Evolutionary conservation across 352 stramenopile genomes (phyloP).

Genomic region (Pythium biforme): DNA sequence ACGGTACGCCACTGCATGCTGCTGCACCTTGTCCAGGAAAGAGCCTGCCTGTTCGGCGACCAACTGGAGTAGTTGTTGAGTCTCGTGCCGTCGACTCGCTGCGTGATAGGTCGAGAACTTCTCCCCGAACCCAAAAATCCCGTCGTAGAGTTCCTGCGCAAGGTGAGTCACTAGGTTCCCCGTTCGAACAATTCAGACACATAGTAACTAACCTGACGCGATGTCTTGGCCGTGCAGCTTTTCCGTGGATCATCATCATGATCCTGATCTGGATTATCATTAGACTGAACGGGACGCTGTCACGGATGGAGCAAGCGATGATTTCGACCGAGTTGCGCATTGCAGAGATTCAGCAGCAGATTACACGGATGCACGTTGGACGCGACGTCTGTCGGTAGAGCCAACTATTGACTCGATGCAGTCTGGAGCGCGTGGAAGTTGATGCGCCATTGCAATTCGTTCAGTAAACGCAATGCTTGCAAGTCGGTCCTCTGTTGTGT

Average conservation of each 20-base stretch:
- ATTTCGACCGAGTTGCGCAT: slow-evolving; percentile 33
- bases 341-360: slow-evolving; percentile 18
- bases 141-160: slow-evolving; percentile 22
- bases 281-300: slow-evolving; percentile 53
- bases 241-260: slow-evolving; percentile 69
- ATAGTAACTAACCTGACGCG: slow-evolving; percentile 1
- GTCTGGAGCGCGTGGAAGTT: slow-evolving; percentile 17
- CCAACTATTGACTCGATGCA: not conserved
- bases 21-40: slow-evolving; percentile 3
- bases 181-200: not conserved
- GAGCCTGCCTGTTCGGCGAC: not conserved
- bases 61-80: slow-evolving; percentile 20
- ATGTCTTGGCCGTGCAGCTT: slow-evolving; percentile 9
- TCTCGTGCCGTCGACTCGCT: slow-evolving; percentile 16
- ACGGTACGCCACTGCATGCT: slow-evolving; percentile 21
- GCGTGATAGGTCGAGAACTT: slow-evolving; percentile 18
- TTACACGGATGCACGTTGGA: slow-evolving; percentile 7
- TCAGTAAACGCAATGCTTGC: slow-evolving; percentile 13
- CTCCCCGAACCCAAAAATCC: slow-evolving; percentile 17
- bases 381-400: slow-evolving; percentile 17
- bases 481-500: slow-evolving; percentile 16
- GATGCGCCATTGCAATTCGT: slow-evolving; percentile 18
- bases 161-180: slow-evolving; percentile 8
- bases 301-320: slow-evolving; percentile 58
- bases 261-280: slow-evolving; percentile 60